Percentiles rank a stretch among this genome's conserved stretches.
phyloP scores from a whole-genome alignment of 2,329 filamentous ascomycete species.

The Diaporthe sp. region DNA sequence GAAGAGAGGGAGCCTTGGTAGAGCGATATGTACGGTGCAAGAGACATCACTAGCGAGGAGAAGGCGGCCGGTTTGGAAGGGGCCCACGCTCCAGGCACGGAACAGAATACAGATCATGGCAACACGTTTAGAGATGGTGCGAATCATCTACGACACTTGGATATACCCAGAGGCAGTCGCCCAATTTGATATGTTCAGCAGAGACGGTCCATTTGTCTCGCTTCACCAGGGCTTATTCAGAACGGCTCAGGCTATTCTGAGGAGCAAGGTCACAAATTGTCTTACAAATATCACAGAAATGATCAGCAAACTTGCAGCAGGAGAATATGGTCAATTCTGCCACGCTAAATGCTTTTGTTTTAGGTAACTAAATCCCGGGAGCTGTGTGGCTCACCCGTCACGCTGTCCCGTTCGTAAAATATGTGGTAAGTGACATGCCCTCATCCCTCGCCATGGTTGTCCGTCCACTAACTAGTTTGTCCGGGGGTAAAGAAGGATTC shows the following conservation, averaged over 20 bases:
- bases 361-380: constrained; percentile 23
- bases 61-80: neutral
- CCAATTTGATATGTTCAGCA: constrained; percentile 7
- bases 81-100: neutral
- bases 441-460: constrained; percentile 10
- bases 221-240: too few relatives aligned
- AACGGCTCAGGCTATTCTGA: too few relatives aligned
- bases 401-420: constrained; percentile 9
- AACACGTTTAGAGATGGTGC: neutral
- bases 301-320: neutral
- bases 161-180: constrained; percentile 28
- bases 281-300: neutral
- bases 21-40: neutral
- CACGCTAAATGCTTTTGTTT: neutral
- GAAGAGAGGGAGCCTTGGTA: neutral
- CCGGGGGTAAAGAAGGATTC: constrained; percentile 14
- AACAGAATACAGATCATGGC: neutral
- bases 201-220: neutral
- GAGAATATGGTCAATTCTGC: constrained; percentile 21
- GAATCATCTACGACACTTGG: constrained; percentile 5
- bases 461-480: constrained; percentile 31
- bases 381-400: neutral
- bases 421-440: constrained; percentile 34
- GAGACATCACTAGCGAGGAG: neutral
- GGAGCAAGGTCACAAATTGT: neutral